Base-by-base conservation (phyloP, 148 eudicot genomes). In the Diospyros kaki region DNA sequence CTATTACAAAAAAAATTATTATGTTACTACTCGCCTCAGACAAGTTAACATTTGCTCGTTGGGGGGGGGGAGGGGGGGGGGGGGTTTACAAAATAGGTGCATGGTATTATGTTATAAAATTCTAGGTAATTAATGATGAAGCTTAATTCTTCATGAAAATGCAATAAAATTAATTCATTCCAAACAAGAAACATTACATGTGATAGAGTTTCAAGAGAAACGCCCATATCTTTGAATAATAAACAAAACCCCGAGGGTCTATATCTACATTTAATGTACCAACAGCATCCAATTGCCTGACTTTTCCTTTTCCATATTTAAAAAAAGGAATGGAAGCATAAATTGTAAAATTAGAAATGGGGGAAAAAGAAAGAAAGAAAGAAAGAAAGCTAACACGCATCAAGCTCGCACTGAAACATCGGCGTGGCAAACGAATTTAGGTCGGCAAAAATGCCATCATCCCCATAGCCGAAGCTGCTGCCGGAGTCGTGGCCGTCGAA, bases 381-480 rank as follows among this genome's bases (percentile, higher is more conserved):
- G 14, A 40, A 17, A 43, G 15, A 9, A 46, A 48, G 43, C 43
- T 68, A 81, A 7, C 28, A 28, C 28, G 75, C 66, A 61, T 80
- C 84, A 13, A 87, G 81, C 77, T 78, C 90, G 2, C 74, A 83
- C 14, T 78, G 81, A 41, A 83, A 84, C 76, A 87, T 76, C 10
- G 86, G 72, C 8, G 81, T 67, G 8, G 81, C 66, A 56, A 82
- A 82, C 14, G 83, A 78, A 68, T 82, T 77, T 50, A 78, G 64
- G 48, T 79, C 80, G 38, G 77, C 88, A 38, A 87, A 87, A 40
- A 85, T 80, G 62, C 59, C 70, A 42, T 85, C 90, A n/a, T 85
- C 85, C 1, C 68, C 88, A 17, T 83, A 81, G 1, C 56, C 70
- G 44, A 76, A 82, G 72, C 53, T 81, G 53, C 75, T 81, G 53